phyloP scores from a whole-genome alignment of 1,284 basidiomycete genomes.

The Leccinum fuscescens region DNA sequence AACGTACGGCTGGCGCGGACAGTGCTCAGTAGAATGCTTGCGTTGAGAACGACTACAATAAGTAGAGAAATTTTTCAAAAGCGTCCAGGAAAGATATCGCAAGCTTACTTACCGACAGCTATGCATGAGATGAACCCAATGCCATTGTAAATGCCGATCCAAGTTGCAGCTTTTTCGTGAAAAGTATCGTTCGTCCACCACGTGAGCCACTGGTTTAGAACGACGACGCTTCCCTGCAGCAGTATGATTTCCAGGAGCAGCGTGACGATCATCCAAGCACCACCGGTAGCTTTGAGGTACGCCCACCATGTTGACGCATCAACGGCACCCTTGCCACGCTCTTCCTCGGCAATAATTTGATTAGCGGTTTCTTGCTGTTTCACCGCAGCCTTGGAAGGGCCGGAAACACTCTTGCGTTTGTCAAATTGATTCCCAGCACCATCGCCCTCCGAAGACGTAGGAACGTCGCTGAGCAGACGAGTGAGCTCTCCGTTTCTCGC shows the following conservation, averaged over 20 bases:
- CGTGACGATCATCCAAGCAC: constrained; percentile 18
- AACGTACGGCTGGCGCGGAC: constrained; percentile 42
- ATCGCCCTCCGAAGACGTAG: constrained; percentile 33
- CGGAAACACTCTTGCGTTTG: constrained; percentile 21
- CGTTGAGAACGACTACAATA: constrained; percentile 23
- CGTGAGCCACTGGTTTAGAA: constrained; percentile 30
- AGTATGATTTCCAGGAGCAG: constrained; percentile 20
- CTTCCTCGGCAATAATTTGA: constrained; percentile 55
- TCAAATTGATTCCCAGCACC: constrained; percentile 32
- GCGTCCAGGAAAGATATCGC: constrained; percentile 10
- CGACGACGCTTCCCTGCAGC: constrained; percentile 17
- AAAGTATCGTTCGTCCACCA: constrained; percentile 35
- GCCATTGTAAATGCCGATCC: constrained; percentile 32
- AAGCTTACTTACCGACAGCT: constrained; percentile 32
- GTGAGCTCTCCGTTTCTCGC: constrained; percentile 37
- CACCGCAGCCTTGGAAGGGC: constrained; percentile 7
- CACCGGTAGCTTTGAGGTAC: constrained; percentile 27
- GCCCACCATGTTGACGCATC: constrained; percentile 39
- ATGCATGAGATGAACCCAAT: constrained; percentile 37
- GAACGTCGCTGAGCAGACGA: constrained; percentile 35
- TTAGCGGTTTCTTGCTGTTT: constrained; percentile 28
- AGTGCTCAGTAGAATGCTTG: constrained; percentile 37
- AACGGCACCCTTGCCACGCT: constrained; percentile 55
- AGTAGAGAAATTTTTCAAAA: neutral
- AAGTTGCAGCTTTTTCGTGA: constrained; percentile 27